These are phyloP conservation scores for Apiospora koreana DNA, from an alignment of 2,329 filamentous ascomycete genomes.

Conservation along the genomic window DNA sequence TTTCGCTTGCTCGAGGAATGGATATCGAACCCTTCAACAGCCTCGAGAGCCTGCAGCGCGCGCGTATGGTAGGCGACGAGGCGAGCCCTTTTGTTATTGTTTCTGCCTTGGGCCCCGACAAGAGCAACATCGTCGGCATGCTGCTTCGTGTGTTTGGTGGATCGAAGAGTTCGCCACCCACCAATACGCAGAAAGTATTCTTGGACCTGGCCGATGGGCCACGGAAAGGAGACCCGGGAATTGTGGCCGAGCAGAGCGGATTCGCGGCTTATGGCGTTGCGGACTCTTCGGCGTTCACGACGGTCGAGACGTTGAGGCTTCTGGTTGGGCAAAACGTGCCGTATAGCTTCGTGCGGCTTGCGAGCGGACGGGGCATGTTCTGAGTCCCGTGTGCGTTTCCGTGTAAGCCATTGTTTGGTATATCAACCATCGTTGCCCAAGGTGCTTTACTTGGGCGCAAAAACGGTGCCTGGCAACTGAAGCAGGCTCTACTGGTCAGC, in stretches of 20 bases:
- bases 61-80: conserved; percentile 48
- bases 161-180: conserved; percentile 31
- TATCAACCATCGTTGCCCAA: background rate
- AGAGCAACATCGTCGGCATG: conserved; percentile 76
- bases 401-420: background rate
- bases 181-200: conserved; percentile 62
- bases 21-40: conserved; percentile 79
- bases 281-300: conserved; percentile 82
- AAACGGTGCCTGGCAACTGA: background rate
- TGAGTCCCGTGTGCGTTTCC: conserved; percentile 28
- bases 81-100: conserved; percentile 77
- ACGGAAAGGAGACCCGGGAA: conserved; percentile 67
- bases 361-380: conserved; percentile 54
- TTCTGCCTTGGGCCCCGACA: conserved; percentile 76
- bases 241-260: conserved; percentile 71
- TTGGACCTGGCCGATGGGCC: conserved; percentile 73
- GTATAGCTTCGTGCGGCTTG: conserved; percentile 82
- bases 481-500: too few species aligned
- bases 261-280: conserved; percentile 79
- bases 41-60: conserved; percentile 62
- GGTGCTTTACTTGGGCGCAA: background rate
- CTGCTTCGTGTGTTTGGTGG: conserved; percentile 71
- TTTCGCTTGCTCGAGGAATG: conserved; percentile 64
- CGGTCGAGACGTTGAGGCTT: conserved; percentile 76
- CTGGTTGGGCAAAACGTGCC: conserved; percentile 85